A percentile compares a stretch with the other conserved stretches of the same genome.
phyloP scores from a whole-genome alignment of 2,329 filamentous ascomycete species.

The Macrophomina tecta region DNA sequence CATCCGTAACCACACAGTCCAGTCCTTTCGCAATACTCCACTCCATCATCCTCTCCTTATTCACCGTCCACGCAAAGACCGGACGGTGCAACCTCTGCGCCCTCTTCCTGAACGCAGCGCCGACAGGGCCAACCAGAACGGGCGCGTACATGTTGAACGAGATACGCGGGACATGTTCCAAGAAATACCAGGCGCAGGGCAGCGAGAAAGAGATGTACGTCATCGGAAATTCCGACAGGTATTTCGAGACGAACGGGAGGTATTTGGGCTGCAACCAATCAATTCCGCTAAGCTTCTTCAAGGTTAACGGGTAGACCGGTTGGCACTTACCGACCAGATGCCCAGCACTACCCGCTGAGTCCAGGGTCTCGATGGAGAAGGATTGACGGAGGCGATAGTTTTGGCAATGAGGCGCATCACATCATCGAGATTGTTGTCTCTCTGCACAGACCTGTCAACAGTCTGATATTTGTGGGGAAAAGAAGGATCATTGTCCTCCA shows the following conservation, averaged over 20 bases:
- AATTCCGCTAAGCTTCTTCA: slow-evolving; percentile 24
- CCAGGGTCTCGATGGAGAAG: slow-evolving; percentile 65
- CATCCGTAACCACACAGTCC: slow-evolving; percentile 86
- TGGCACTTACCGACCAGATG: slow-evolving; percentile 71
- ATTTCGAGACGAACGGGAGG: slow-evolving; percentile 65
- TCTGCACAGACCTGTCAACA: slow-evolving; percentile 48
- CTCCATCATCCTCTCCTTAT: slow-evolving; percentile 77
- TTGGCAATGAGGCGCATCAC: slow-evolving; percentile 73
- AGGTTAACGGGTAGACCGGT: neutral
- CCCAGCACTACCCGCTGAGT: slow-evolving; percentile 76
- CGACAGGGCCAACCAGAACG: slow-evolving; percentile 71
- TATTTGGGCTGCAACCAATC: slow-evolving; percentile 62
- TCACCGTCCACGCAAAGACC: slow-evolving; percentile 87
- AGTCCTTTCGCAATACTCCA: slow-evolving; percentile 73
- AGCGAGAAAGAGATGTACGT: slow-evolving; percentile 73
- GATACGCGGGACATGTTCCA: slow-evolving; percentile 67
- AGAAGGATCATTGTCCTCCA: neutral
- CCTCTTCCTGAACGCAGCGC: slow-evolving; percentile 69
- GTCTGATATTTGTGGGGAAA: neutral
- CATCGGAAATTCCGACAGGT: slow-evolving; percentile 68
- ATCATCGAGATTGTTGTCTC: slow-evolving; percentile 71
- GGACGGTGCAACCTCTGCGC: slow-evolving; percentile 62
- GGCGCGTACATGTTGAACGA: slow-evolving; percentile 80
- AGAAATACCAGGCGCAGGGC: slow-evolving; percentile 73
- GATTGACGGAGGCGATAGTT: slow-evolving; percentile 62